Percentiles rank a stretch among this genome's conserved stretches.
Conservation (phyloP, 345 rosid genomes). For the Pugionium cornutum region DNA sequence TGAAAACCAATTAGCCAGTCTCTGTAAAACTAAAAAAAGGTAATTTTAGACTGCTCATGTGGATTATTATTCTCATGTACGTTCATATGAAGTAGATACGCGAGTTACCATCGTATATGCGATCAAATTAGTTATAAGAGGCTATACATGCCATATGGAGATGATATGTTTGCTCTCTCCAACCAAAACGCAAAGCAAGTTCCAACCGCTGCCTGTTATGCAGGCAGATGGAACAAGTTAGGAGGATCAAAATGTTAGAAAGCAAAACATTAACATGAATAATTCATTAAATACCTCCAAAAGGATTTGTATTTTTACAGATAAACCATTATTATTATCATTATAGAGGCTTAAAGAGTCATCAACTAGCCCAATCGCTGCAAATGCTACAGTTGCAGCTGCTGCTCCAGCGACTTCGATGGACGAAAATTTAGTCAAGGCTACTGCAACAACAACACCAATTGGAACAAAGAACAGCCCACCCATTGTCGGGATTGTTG, state of each 20-base stretch:
- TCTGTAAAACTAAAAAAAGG: not conserved
- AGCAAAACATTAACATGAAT: not conserved
- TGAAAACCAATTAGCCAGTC: not conserved
- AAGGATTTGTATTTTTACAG: constrained; percentile 54
- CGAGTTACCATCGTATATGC: constrained; percentile 76
- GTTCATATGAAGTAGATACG: constrained; percentile 54
- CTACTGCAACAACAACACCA: constrained; percentile 69
- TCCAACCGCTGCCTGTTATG: constrained; percentile 67
- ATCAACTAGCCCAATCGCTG: constrained; percentile 68
- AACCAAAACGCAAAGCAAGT: constrained; percentile 79
- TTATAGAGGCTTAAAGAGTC: constrained; percentile 54
- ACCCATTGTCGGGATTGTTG: constrained; percentile 80
- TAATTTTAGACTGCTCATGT: not conserved
- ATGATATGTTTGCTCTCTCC: constrained; percentile 56
- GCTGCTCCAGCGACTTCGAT: constrained; percentile 73
- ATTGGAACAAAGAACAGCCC: constrained; percentile 77
- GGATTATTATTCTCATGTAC: constrained; percentile 29
- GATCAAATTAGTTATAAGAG: constrained; percentile 81
- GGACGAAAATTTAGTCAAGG: constrained; percentile 56
- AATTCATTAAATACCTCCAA: constrained; percentile 56
- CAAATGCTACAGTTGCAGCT: constrained; percentile 65
- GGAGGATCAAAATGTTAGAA: constrained; percentile 11
- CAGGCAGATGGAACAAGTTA: constrained; percentile 23
- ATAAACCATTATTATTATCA: constrained; percentile 48
- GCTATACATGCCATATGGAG: constrained; percentile 99